These are phyloP conservation scores for Dipteronia dyeriana DNA, from an alignment of 345 rosid species.

Conservation along the genomic window DNA sequence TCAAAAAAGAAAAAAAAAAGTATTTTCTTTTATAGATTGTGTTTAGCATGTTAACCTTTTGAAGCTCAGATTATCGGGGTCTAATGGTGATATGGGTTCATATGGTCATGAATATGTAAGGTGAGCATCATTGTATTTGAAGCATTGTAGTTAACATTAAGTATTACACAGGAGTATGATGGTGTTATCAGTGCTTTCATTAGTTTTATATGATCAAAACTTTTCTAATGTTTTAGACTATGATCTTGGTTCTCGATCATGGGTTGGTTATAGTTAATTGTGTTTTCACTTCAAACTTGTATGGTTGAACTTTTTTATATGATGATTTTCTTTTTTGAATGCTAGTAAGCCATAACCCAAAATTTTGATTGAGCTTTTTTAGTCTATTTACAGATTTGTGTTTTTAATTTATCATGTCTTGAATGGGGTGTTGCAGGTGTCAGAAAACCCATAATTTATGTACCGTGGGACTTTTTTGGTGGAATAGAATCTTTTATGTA, in stretches of 20 bases:
- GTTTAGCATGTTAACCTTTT: constrained; percentile 32
- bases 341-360: neutral
- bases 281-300: neutral
- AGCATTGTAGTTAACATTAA: constrained; percentile 1
- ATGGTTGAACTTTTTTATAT: neutral
- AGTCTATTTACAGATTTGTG: no score
- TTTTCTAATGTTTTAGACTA: neutral
- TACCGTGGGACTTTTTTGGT: neutral
- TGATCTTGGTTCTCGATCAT: neutral
- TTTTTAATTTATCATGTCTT: no score
- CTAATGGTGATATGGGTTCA: constrained; percentile 89
- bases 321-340: neutral
- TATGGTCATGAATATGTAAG: constrained; percentile 98
- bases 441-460: no score
- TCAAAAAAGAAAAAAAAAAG: no score
- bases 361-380: no score
- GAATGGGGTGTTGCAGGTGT: no score
- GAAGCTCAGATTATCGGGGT: constrained; percentile 75
- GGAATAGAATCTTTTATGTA: neutral
- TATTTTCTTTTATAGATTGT: neutral
- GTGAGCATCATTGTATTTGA: constrained; percentile 27
- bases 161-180: neutral
- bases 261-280: no score
- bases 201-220: neutral
- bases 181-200: neutral